A percentile compares a stretch with the other conserved stretches of the same genome.
These are phyloP conservation scores for Saururus chinensis DNA, from an alignment of 164 flowering plant genomes.

Conservation along the genomic window DNA sequence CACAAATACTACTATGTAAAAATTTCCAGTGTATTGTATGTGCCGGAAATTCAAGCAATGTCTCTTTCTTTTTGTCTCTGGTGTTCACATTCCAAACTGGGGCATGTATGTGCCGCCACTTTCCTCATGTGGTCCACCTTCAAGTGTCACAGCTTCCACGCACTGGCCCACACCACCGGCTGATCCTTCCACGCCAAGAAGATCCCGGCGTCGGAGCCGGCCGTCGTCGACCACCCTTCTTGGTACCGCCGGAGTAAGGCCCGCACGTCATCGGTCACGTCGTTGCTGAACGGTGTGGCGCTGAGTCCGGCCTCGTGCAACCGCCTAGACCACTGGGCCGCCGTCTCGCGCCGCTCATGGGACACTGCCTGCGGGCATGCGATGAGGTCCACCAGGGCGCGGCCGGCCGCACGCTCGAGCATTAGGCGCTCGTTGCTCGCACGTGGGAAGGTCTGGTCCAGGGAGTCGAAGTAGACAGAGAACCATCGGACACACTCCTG, in stretches of 20 bases:
- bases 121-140: neutral
- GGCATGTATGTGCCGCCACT: slow-evolving; percentile 6
- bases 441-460: slow-evolving; percentile 66
- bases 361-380: slow-evolving; percentile 53
- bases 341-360: slow-evolving; percentile 69
- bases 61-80: neutral
- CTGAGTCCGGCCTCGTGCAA: slow-evolving; percentile 39
- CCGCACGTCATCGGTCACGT: slow-evolving; percentile 74
- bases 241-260: slow-evolving; percentile 79
- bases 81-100: slow-evolving; percentile 1
- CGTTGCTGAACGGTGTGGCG: slow-evolving; percentile 54
- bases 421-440: slow-evolving; percentile 79
- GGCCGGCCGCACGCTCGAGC: slow-evolving; percentile 76
- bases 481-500: slow-evolving; percentile 67
- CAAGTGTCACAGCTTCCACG: slow-evolving; percentile 53
- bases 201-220: slow-evolving; percentile 40
- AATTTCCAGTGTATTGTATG: neutral
- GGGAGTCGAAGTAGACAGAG: slow-evolving; percentile 69
- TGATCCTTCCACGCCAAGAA: slow-evolving; percentile 83
- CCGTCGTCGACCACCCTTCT: slow-evolving; percentile 82
- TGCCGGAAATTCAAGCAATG: slow-evolving; percentile 13
- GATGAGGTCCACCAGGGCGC: slow-evolving; percentile 63
- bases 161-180: slow-evolving; percentile 88
- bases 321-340: slow-evolving; percentile 56
- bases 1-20: neutral